Conservation (phyloP, 441 rosid genomes). For the Metrosideros polymorpha region DNA sequence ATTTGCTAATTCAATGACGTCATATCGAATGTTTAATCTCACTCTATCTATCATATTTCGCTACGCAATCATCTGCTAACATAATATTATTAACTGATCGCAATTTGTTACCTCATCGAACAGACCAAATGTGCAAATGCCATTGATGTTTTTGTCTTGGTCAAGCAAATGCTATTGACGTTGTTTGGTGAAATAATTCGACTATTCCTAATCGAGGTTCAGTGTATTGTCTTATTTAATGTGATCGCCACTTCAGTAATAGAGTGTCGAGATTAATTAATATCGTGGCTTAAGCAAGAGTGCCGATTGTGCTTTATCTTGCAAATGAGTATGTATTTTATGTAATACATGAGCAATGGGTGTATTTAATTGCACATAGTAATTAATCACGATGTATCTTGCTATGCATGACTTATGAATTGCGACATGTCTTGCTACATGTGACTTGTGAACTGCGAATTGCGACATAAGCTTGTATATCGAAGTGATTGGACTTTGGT, state of each 20-base stretch:
- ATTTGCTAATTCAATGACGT: background rate
- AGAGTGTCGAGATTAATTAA: rapidly evolving
- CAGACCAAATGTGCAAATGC: too few relatives aligned
- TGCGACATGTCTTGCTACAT: background rate
- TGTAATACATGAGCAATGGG: rapidly evolving
- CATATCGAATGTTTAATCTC: background rate
- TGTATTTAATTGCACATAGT: rapidly evolving
- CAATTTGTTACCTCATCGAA: background rate
- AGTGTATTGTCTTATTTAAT: background rate
- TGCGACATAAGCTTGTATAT: background rate
- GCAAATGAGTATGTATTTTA: too few relatives aligned
- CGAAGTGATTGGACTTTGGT: background rate
- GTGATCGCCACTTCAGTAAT: background rate
- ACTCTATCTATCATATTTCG: background rate
- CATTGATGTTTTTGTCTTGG: too few relatives aligned
- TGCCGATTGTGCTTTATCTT: too few relatives aligned
- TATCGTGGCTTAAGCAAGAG: background rate
- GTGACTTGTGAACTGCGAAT: background rate
- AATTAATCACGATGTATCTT: background rate
- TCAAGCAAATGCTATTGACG: too few relatives aligned
- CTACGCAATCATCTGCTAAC: background rate
- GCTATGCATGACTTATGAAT: background rate
- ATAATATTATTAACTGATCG: background rate
- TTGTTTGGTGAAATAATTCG: conserved; percentile 22
- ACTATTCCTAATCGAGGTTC: background rate